Evolutionary conservation across 495 filamentous ascomycete species (phyloP).

Genomic region (Letharia columbiana): DNA sequence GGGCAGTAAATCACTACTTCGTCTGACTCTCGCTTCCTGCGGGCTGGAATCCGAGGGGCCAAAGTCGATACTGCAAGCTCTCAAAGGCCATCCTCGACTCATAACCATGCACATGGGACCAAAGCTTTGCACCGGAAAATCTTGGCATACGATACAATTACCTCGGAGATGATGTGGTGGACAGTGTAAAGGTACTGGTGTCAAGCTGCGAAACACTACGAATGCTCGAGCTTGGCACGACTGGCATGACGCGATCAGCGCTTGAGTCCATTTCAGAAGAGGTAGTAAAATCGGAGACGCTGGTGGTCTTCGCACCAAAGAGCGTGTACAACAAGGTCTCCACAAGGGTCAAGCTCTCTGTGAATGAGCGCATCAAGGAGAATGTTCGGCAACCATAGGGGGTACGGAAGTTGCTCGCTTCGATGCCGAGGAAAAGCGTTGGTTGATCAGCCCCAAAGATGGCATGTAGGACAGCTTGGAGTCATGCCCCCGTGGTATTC

Average conservation of each 20-base stretch:
- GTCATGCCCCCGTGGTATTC: slow-evolving; percentile 19
- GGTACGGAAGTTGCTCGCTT: slow-evolving; percentile 7
- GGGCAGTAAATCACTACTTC: slow-evolving; percentile 21
- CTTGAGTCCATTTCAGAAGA: slow-evolving; percentile 13
- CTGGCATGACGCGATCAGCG: slow-evolving; percentile 17
- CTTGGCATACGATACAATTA: slow-evolving; percentile 33
- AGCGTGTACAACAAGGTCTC: slow-evolving; percentile 26
- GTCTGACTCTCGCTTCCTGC: slow-evolving; percentile 25
- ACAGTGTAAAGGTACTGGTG: slow-evolving; percentile 17
- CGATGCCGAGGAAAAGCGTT: slow-evolving; percentile 29
- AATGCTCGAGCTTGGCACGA: slow-evolving; percentile 27
- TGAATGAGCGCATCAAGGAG: slow-evolving; percentile 7
- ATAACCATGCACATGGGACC: slow-evolving; percentile 28
- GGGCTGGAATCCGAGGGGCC: slow-evolving; percentile 26
- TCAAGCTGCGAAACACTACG: slow-evolving; percentile 13
- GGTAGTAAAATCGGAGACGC: neutral
- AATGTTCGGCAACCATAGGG: slow-evolving; percentile 17
- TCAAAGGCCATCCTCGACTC: slow-evolving; percentile 23
- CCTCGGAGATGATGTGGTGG: slow-evolving; percentile 20
- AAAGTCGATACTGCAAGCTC: slow-evolving; percentile 24
- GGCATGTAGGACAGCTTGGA: slow-evolving; percentile 25
- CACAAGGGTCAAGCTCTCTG: slow-evolving; percentile 18
- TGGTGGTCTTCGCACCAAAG: slow-evolving; percentile 18
- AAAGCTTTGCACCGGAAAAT: slow-evolving; percentile 31
- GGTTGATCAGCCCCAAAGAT: slow-evolving; percentile 31